Percentiles rank a stretch among this genome's conserved stretches.
Evolutionary conservation across 805 yeast species (phyloP).

Genomic region (Kuraishia molischiana): DNA sequence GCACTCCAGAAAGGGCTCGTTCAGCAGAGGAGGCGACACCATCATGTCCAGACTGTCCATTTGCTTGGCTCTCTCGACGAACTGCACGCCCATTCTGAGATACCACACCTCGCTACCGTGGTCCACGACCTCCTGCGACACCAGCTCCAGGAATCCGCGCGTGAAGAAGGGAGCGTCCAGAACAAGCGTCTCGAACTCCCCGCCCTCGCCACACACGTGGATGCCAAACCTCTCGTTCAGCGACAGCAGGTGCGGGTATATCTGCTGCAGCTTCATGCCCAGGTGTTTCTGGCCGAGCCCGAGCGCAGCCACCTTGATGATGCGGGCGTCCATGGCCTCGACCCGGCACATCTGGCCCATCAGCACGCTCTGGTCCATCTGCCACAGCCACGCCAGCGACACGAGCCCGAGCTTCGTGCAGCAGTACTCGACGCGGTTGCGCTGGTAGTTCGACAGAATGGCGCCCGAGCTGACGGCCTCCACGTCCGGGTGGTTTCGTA

Average conservation of each 20-base stretch:
- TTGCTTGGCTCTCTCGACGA: constrained; percentile 26
- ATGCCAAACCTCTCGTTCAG: constrained; percentile 65
- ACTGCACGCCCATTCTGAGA: constrained; percentile 43
- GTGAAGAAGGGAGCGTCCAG: constrained; percentile 82
- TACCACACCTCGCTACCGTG: constrained; percentile 62
- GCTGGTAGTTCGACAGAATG: constrained; percentile 87
- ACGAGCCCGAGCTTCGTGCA: constrained; percentile 65
- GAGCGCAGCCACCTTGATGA: constrained; percentile 89
- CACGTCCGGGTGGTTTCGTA: constrained; percentile 52
- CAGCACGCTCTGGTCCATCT: constrained; percentile 67
- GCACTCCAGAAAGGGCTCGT: constrained; percentile 20
- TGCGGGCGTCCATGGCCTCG: constrained; percentile 56
- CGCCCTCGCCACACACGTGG: constrained; percentile 98
- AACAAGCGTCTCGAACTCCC: constrained; percentile 92
- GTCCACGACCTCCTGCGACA: constrained; percentile 26
- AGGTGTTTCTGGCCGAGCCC: constrained; percentile 64
- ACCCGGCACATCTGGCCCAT: constrained; percentile 74
- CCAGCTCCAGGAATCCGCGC: constrained; percentile 36
- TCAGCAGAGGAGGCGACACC: constrained; percentile 29
- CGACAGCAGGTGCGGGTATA: constrained; percentile 45
- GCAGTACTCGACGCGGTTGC: constrained; percentile 88
- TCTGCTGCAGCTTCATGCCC: constrained; percentile 55
- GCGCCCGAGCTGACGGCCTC: constrained; percentile 95
- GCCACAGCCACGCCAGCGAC: constrained; percentile 81
- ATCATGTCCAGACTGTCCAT: constrained; percentile 5